Evolutionary conservation across 1,284 basidiomycete species (phyloP).

Genomic region (Heterobasidion annosum): DNA sequence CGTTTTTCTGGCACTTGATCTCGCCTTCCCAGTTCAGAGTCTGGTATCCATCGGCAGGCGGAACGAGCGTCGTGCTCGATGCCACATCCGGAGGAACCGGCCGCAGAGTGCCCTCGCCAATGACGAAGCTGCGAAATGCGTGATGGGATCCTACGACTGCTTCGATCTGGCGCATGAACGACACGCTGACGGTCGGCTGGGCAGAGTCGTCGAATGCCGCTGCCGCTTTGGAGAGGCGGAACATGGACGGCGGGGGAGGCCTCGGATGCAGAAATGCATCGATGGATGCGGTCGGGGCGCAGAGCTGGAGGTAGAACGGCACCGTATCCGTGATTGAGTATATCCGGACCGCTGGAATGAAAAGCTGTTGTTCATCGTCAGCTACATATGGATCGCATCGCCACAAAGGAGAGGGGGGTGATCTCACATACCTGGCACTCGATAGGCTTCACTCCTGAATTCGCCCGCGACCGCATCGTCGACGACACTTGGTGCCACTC

Average conservation of each 20-base stretch:
- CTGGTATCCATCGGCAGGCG: constrained; percentile 7
- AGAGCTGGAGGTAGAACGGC: constrained; percentile 56
- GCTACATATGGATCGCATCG: background rate
- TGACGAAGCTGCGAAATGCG: constrained; percentile 21
- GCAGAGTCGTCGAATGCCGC: background rate
- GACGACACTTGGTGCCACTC: constrained; percentile 44
- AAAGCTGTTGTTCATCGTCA: background rate
- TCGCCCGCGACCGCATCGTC: background rate
- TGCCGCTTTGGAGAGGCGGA: background rate
- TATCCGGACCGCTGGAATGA: constrained; percentile 22
- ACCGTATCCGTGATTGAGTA: constrained; percentile 19
- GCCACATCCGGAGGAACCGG: constrained; percentile 24
- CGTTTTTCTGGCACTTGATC: constrained; percentile 12
- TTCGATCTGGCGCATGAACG: constrained; percentile 30
- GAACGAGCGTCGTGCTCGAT: constrained; percentile 7
- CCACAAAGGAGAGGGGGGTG: background rate
- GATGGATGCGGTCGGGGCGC: constrained; percentile 32
- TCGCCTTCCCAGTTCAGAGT: constrained; percentile 25
- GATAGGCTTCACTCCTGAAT: background rate
- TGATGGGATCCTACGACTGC: constrained; percentile 21
- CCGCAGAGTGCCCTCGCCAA: constrained; percentile 31
- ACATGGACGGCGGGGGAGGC: constrained; percentile 4
- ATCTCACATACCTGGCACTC: background rate
- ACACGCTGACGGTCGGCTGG: constrained; percentile 27
- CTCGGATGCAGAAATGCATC: constrained; percentile 25